phyloP scores from a whole-genome alignment of 148 eudicot genomes.

The Rhododendron simsii region DNA sequence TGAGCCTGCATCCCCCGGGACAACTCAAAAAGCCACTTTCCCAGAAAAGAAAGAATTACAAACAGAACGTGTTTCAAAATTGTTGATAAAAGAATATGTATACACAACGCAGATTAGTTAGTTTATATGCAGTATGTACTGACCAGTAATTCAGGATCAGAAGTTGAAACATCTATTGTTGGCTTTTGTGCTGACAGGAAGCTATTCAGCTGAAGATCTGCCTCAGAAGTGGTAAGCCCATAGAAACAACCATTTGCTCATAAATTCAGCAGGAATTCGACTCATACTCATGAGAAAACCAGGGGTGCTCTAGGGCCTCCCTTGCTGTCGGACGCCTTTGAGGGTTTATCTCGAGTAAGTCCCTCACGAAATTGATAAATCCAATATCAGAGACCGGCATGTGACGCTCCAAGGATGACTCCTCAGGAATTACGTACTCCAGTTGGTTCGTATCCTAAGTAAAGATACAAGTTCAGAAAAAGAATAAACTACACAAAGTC shows the following conservation, averaged over 20 bases:
- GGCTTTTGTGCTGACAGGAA: background rate
- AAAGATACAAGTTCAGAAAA: background rate
- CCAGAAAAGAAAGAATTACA: slow-evolving; percentile 5
- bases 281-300: slow-evolving; percentile 64
- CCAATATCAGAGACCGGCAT: slow-evolving; percentile 58
- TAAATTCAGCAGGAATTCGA: slow-evolving; percentile 9
- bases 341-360: slow-evolving; percentile 78
- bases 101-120: background rate
- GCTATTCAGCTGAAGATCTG: background rate
- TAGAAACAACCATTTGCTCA: background rate
- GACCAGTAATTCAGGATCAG: background rate
- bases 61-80: background rate
- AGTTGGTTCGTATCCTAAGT: slow-evolving; percentile 64
- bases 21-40: background rate
- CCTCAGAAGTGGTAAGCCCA: background rate
- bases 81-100: slow-evolving; percentile 6
- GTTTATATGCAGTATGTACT: slow-evolving; percentile 7
- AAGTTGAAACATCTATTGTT: background rate
- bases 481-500: background rate
- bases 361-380: slow-evolving; percentile 61
- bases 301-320: slow-evolving; percentile 84
- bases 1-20: background rate
- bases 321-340: slow-evolving; percentile 72
- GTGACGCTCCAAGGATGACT: slow-evolving; percentile 63
- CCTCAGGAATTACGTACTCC: slow-evolving; percentile 71